Evolutionary conservation across 768 basidiomycete species (phyloP), one percentile per base, ranked within the genome.

Genomic region (Tephrocybe sp.): DNA sequence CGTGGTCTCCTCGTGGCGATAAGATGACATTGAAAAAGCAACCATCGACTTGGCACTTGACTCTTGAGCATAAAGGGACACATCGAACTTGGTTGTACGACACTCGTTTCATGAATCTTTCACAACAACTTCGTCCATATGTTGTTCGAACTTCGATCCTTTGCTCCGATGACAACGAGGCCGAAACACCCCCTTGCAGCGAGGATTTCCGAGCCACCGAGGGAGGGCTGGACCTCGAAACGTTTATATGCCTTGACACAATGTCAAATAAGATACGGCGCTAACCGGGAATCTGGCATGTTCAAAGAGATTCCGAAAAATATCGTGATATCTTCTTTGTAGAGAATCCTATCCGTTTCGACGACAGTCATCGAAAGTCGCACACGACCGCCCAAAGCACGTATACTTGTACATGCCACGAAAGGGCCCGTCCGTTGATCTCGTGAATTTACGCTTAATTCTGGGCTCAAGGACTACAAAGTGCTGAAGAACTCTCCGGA

Each of bases 1-100:
- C 49, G 49, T 22, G 49, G 34, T n/a, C 11, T 23, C 36, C 49
- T 40, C 49, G 43, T 50, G 49, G 49, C 38, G 37, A 34, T 34
- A 34, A 34, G 33, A 34, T 34, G 33, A 30, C n/a, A n/a, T n/a
- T 11, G 11, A 29, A 29, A 29, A 11, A 29, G 27, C 6, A 5
- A 11, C 5, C 8, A 34, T 34, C 15, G 33, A 15, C 33, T 34
- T 34, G 33, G 33, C 33, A 29, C 11, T 29, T 34, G 33, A 15
- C 33, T 5, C 11, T 29, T 29, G 11, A 29, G 27, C 27, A 5
- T 29, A 11, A 29, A 34, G 33, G 33, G 11, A 34, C 11, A 4
- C 33, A 9, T 10, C 15, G 11, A 7, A 6, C 33, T 34, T 15
- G 15, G 4, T n/a, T 6, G 8, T 34, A 34, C 33, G 7, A 34